Conservation (phyloP, 208 protist genomes). For the Leishmania major region DNA sequence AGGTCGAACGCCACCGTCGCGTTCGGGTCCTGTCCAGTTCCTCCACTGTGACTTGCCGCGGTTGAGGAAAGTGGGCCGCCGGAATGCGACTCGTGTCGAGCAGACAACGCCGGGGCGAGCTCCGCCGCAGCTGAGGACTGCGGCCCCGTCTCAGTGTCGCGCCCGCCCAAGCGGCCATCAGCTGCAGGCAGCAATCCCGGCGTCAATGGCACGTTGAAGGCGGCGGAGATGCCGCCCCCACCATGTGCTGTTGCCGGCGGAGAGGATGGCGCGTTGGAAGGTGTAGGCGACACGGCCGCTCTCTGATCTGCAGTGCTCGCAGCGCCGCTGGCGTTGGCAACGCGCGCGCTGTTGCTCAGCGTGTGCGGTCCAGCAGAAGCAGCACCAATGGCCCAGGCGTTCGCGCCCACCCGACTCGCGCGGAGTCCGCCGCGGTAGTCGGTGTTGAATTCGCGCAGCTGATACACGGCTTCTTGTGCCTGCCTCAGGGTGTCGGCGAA, state of each 20-base stretch:
- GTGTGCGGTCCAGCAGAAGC: conserved; percentile 28
- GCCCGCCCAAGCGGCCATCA: not conserved
- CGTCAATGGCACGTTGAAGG: conserved; percentile 25
- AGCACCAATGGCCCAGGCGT: not conserved
- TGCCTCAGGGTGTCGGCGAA: conserved; percentile 46
- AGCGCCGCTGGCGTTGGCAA: not conserved
- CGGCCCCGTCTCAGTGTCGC: not conserved
- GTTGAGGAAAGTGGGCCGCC: not conserved
- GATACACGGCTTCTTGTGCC: conserved; percentile 54
- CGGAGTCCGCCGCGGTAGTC: conserved; percentile 57
- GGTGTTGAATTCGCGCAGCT: conserved; percentile 53
- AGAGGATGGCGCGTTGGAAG: not conserved
- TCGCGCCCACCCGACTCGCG: not conserved
- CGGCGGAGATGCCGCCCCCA: not conserved
- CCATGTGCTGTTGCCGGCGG: not conserved
- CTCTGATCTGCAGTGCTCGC: not conserved
- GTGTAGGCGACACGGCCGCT: not conserved
- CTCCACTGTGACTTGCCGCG: not conserved
- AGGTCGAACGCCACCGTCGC: conserved; percentile 10
- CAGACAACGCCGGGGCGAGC: not conserved
- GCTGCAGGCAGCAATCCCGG: conserved; percentile 20
- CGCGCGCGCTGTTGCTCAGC: conserved; percentile 34
- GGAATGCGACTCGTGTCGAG: not conserved
- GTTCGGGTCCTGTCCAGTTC: conserved; percentile 9
- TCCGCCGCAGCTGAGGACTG: not conserved